Evolutionary conservation across 768 basidiomycete genomes (phyloP).

Genomic region (Candolleomyces eurysporus): DNA sequence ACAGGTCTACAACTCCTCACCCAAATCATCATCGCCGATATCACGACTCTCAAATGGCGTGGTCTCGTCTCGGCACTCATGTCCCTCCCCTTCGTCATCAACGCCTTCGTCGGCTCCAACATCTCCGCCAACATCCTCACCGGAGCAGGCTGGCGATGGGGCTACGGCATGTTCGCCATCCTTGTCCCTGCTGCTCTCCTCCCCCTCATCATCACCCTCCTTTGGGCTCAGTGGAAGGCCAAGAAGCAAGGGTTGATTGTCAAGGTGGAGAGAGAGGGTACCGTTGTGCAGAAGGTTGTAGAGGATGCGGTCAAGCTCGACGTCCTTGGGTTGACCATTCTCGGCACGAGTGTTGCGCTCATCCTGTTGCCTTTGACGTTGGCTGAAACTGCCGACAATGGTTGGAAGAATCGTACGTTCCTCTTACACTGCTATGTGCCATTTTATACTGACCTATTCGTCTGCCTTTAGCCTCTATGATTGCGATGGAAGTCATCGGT

Average conservation of each 20-base stretch:
- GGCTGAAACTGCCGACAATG: constrained; percentile 32
- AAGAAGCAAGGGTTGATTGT: constrained; percentile 32
- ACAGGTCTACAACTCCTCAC: constrained; percentile 65
- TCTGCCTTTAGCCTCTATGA: constrained; percentile 41
- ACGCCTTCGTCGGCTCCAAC: constrained; percentile 65
- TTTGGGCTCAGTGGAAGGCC: constrained; percentile 54
- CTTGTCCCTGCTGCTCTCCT: constrained; percentile 48
- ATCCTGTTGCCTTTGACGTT: constrained; percentile 58
- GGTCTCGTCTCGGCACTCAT: constrained; percentile 43
- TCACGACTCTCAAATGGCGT: constrained; percentile 56
- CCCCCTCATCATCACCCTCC: constrained; percentile 52
- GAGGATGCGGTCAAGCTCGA: constrained; percentile 39
- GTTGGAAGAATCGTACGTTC: constrained; percentile 46
- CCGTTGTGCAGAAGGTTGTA: constrained; percentile 19
- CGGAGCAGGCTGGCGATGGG: constrained; percentile 63
- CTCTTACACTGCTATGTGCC: background rate
- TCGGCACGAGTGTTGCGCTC: constrained; percentile 48
- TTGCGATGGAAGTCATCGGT: constrained; percentile 52
- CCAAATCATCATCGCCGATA: constrained; percentile 62
- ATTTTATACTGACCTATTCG: background rate
- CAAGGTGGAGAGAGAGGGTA: background rate
- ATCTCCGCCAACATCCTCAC: constrained; percentile 45
- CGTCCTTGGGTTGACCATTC: constrained; percentile 47
- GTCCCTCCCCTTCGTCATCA: constrained; percentile 43
- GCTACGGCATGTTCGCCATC: constrained; percentile 62